phyloP scores from a whole-genome alignment of 257 asterid genomes.

The Solanum pinnatisectum region DNA sequence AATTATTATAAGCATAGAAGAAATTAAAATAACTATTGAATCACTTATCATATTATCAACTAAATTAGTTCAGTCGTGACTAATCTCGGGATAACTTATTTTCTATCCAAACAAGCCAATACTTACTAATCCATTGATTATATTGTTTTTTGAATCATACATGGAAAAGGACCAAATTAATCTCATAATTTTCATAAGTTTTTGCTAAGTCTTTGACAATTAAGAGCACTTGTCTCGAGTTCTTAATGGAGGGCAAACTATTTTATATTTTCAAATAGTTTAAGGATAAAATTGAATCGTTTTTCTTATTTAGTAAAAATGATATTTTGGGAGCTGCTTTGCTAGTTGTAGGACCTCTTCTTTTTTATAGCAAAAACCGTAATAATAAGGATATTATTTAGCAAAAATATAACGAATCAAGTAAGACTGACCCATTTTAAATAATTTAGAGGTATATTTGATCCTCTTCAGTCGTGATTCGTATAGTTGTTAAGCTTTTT shows the following conservation, averaged over 20 bases:
- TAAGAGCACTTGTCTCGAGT: not conserved
- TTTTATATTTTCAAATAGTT: not conserved
- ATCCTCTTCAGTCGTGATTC: accelerated
- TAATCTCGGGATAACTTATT: accelerated
- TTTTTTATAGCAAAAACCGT: not conserved
- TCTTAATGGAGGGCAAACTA: not conserved
- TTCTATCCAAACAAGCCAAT: not conserved
- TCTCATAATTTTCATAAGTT: not conserved
- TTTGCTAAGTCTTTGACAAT: not conserved
- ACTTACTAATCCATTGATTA: not conserved
- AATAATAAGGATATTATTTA: not conserved
- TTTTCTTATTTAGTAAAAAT: not conserved
- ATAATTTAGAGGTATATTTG: no score
- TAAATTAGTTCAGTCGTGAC: no score
- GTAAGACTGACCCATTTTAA: no score
- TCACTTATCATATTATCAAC: not conserved
- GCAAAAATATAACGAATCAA: not conserved
- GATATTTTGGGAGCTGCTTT: no score
- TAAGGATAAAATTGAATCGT: not conserved
- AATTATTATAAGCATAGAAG: not conserved
- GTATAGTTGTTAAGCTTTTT: not conserved
- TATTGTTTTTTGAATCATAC: not conserved
- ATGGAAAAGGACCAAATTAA: not conserved
- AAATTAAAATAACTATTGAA: no score
- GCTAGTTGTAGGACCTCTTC: not conserved